Conservation (phyloP, 2,329 filamentous ascomycete genomes). For the Herpotrichia juniperi region DNA sequence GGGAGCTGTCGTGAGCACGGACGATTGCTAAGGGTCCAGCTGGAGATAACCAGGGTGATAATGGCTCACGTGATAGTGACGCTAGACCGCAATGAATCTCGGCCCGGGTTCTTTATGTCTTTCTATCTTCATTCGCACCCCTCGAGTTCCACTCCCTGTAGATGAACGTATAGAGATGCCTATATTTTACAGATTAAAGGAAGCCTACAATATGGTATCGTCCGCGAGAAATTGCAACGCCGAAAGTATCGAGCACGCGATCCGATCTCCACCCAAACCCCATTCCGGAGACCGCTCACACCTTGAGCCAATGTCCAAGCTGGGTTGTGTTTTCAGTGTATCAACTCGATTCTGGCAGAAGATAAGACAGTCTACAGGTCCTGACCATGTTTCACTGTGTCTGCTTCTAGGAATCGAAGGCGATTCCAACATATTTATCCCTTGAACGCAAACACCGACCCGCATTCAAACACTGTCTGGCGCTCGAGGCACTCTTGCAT, state of each 20-base stretch:
- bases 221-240: too few relatives aligned
- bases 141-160: too few relatives aligned
- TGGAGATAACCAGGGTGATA: background rate
- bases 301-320: too few relatives aligned
- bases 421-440: constrained; percentile 14
- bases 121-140: too few relatives aligned
- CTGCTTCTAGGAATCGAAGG: too few relatives aligned
- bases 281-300: too few relatives aligned
- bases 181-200: background rate
- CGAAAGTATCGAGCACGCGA: too few relatives aligned
- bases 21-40: constrained; percentile 11
- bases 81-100: background rate
- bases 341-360: too few relatives aligned
- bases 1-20: constrained; percentile 32
- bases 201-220: background rate
- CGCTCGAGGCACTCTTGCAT: constrained; percentile 42
- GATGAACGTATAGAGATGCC: background rate
- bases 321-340: too few relatives aligned
- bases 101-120: background rate
- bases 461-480: constrained; percentile 46
- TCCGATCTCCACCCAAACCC: too few relatives aligned
- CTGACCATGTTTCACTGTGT: too few relatives aligned
- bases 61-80: background rate
- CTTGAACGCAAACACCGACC: constrained; percentile 44
- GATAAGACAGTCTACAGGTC: too few relatives aligned